These are phyloP conservation scores for Podospora australis DNA, from an alignment of 495 filamentous ascomycete genomes.

Conservation along the genomic window DNA sequence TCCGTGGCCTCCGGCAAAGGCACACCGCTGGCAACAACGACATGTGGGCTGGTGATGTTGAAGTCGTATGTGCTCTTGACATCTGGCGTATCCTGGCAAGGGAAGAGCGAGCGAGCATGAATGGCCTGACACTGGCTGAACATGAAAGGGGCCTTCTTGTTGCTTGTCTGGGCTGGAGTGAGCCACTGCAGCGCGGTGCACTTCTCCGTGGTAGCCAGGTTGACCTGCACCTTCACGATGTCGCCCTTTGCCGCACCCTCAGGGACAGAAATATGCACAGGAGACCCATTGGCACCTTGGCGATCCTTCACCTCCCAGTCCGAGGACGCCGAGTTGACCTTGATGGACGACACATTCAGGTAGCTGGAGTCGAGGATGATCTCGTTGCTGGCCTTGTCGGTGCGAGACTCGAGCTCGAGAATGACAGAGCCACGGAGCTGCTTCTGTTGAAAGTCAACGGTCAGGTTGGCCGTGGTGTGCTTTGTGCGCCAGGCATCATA, in stretches of 20 bases:
- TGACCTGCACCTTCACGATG: slow-evolving; percentile 55
- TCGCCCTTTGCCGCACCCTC: slow-evolving; percentile 55
- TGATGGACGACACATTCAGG: slow-evolving; percentile 62
- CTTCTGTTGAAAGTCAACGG: slow-evolving; percentile 73
- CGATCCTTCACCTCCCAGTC: slow-evolving; percentile 65
- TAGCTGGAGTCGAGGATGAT: slow-evolving; percentile 84
- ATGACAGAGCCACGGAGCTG: slow-evolving; percentile 67
- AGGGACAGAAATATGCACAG: slow-evolving; percentile 65
- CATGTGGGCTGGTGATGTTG: slow-evolving; percentile 76
- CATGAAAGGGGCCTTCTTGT: slow-evolving; percentile 92
- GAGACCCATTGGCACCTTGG: slow-evolving; percentile 69
- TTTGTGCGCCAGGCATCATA: slow-evolving; percentile 77
- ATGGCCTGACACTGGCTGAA: slow-evolving; percentile 98
- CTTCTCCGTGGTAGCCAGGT: slow-evolving; percentile 64
- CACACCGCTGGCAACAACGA: slow-evolving; percentile 82
- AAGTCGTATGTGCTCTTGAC: slow-evolving; percentile 88
- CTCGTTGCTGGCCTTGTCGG: slow-evolving; percentile 59
- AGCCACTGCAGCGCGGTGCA: slow-evolving; percentile 95
- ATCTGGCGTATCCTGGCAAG: slow-evolving; percentile 94
- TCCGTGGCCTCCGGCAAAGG: slow-evolving; percentile 48
- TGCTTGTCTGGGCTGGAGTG: slow-evolving; percentile 81
- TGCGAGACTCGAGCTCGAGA: slow-evolving; percentile 65
- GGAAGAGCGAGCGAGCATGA: slow-evolving; percentile 85
- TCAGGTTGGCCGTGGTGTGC: slow-evolving; percentile 71
- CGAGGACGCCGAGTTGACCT: slow-evolving; percentile 46